Evolutionary conservation across 495 filamentous ascomycete species (phyloP).

Genomic region (Barbatosphaeria neglecta): DNA sequence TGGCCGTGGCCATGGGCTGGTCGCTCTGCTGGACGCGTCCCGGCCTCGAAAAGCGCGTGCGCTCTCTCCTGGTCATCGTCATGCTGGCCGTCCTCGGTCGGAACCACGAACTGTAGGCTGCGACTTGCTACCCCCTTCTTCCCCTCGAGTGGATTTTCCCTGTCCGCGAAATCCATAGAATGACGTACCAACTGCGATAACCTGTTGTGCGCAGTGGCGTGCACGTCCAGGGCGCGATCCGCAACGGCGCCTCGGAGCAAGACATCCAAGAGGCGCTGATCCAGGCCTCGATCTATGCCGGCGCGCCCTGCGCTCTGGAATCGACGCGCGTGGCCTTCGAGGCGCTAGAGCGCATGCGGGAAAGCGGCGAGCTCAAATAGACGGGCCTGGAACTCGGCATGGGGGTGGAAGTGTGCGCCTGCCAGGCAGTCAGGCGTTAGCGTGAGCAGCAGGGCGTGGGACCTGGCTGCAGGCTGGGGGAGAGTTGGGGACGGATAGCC

Average conservation of each 20-base stretch:
- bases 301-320: constrained; percentile 18
- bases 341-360: not conserved
- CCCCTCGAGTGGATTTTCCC: not conserved
- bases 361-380: not conserved
- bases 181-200: not conserved
- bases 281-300: constrained; percentile 35
- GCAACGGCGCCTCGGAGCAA: constrained; percentile 31
- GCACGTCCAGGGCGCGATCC: constrained; percentile 34
- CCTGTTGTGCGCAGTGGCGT: constrained; percentile 4
- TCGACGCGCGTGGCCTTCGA: not conserved
- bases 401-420: no score
- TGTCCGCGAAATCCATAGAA: not conserved
- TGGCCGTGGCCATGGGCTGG: constrained; percentile 21
- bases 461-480: no score
- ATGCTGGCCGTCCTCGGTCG: constrained; percentile 35
- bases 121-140: not conserved
- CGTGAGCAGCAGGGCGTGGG: no score
- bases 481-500: no score
- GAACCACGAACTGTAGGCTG: constrained; percentile 16
- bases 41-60: constrained; percentile 33
- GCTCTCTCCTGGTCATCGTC: constrained; percentile 35
- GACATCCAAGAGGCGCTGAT: constrained; percentile 40
- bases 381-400: no score
- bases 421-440: no score
- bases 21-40: constrained; percentile 36